phyloP scores from a whole-genome alignment of 768 basidiomycete genomes.

The Sutorius australiensis region DNA sequence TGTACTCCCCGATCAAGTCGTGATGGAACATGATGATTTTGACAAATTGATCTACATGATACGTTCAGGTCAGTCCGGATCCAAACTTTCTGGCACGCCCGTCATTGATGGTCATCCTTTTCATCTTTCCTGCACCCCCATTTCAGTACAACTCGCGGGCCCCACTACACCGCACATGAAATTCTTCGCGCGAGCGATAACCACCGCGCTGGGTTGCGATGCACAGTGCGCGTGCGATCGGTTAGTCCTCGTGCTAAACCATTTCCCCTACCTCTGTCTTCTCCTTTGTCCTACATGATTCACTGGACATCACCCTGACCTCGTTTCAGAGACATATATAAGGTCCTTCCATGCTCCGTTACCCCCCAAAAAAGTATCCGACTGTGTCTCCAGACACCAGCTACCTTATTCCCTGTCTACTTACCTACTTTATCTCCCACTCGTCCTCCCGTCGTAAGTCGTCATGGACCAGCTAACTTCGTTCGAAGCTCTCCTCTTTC shows the following conservation, averaged over 20 bases:
- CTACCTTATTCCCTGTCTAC: constrained; percentile 21
- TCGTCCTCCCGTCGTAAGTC: constrained; percentile 12
- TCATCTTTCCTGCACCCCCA: constrained; percentile 7
- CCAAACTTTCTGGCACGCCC: constrained; percentile 14
- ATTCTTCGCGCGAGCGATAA: constrained; percentile 1
- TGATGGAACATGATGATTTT: background rate
- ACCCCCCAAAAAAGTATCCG: constrained; percentile 18
- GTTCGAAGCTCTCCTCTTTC: constrained; percentile 74
- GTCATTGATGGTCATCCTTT: constrained; percentile 11
- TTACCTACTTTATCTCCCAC: constrained; percentile 16
- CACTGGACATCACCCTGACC: constrained; percentile 33
- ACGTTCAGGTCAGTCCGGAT: background rate
- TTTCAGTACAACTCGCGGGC: background rate
- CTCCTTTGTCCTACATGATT: constrained; percentile 22
- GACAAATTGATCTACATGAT: constrained; percentile 15
- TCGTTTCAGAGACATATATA: constrained; percentile 38
- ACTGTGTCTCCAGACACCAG: constrained; percentile 18
- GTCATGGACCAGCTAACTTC: constrained; percentile 61
- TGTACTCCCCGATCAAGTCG: constrained; percentile 8
- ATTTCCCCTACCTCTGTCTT: constrained; percentile 27
- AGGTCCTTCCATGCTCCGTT: constrained; percentile 18
- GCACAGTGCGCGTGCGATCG: constrained; percentile 17
- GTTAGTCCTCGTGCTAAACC: constrained; percentile 36
- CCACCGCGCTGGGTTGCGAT: constrained; percentile 5
- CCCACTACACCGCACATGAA: constrained; percentile 17